Base-by-base conservation (phyloP, 2,329 filamentous ascomycete species). In the Penicillium frequentans region DNA sequence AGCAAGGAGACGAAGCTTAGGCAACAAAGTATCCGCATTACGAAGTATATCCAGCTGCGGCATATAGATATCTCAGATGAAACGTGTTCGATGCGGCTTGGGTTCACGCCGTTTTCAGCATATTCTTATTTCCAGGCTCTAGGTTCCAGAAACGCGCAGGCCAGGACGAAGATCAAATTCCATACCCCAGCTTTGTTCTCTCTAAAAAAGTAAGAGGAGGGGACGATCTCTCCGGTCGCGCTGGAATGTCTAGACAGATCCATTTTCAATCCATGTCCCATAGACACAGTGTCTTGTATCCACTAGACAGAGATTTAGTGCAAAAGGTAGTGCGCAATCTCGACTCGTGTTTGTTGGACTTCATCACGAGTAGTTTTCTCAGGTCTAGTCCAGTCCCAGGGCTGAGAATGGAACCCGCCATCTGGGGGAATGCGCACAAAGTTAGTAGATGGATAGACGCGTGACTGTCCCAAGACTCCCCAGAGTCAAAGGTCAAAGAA, bases 351-450 rank as follows among this genome's bases (percentile, higher is more conserved):
- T 46, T 16, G 44, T 37, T 37, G 33, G 46, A 26, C 46, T 53
- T 27, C 21, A 49, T 52, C 50, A 57, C 47, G 39, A 56, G 37
- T 46, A 52, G 19, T 24, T 43, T 56, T 56, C 29, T 8, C 24
- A 26, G 7, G 2, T 26, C 42, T 23, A 23, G 42, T 14, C 49
- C 50, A 43, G n/a, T 14, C 27, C 24, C 26, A 55, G 44, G 45
- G 16, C 23, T 44, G 48, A 44, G 58, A 57, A 60, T 60, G 55
- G 49, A 56, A 49, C 54, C 37, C 54, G 56, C 58, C 58, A 56
- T 60, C 55, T 58, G 55, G 52, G 55, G 53, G 60, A 64, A 61
- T 64, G 59, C 52, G 57, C 53, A 39, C 16, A n/a, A 39, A 39
- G 35, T 39, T n/a, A 39, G n/a, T 33, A 33, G 31, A 33, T 33